Base-by-base conservation (phyloP, 805 yeast species). In the Candida peoriensis region DNA sequence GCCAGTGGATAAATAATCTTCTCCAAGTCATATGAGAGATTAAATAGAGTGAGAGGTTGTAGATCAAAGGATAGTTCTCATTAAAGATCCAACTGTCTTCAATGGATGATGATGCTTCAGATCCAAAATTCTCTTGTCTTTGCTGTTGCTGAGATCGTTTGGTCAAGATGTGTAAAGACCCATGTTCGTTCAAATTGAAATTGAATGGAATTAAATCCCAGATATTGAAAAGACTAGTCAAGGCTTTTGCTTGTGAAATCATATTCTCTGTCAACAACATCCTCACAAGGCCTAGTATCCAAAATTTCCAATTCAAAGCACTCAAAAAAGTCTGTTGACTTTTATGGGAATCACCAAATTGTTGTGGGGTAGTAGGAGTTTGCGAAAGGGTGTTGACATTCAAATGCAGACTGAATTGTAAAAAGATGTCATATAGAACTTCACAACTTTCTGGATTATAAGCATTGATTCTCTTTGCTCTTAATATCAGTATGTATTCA, bases 1-100 rank as follows among this genome's bases (percentile, higher is more conserved):
- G 73, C 86, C 94, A 87, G 57, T 87, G 94, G 24, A 78, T 71
- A 48, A 86, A 76, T 41, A 72, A 73, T 31, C 65, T 61, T 22
- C 57, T 57, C 81, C 89, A 84, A 22, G 63, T 59, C 1, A 51
- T 45, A 4, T 61, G 52, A 4, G 73, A 65, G 7, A 81, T 57
- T 22, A 84, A 52, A 78, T 81, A 81, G 14, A 57, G 49, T 5
- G 75, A 60, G 34, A 78, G 57, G 46, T 72, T 72, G 47, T 65
- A 61, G 39, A 76, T 66, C 31, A 70, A 51, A 27, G 76, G 61
- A 38, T 64, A 66, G 22, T 54, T 57, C 5, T 49, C 41, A 38
- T 64, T 50, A 3, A 39, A 39, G 5, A 68, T 42, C 82, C 82
- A 76, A 13, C 27, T 18, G 11, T n/a, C 16, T 4, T 27, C 21